Evolutionary conservation across 2,329 filamentous ascomycete genomes (phyloP), one percentile per base, ranked within the genome.

Genomic region (Botrytis medusae): DNA sequence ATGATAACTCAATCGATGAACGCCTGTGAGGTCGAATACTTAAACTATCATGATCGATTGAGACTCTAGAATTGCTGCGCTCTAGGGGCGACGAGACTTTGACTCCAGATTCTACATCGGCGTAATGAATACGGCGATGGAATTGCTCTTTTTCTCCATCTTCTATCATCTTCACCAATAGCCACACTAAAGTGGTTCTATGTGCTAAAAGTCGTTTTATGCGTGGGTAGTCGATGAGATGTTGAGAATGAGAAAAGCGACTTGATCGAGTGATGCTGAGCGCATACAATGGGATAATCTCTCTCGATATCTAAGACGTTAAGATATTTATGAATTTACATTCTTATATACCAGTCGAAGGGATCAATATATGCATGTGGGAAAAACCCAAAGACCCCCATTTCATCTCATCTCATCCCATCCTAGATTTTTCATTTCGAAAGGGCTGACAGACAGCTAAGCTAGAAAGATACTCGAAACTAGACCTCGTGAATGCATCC

Each of bases 1-100:
- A 79, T 0, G 81, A 77, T 4, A 82, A 82, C 69, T 85, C 83
- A 51, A 85, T 81, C 1, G 74, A 76, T 42, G 34, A 42, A 9
- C 25, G 25, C 20, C 48, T 42, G 8, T 65, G 48, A 32, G 48
- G n/a, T 32, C 65, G 48, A 57, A 68, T 42, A 9, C 37, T 68
- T 22, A 57, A n/a, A 42, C 65, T 42, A 68, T 57, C 48, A 29
- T 32, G 65, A 42, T 68, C 65, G 9, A 7, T 18, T 42, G 34
- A 57, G n/a, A 20, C n/a, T n/a, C 48, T 68, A 8, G 65, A 67
- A n/a, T 57, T 68, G 10, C 34, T 32, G 9, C 65, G 65, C 48
- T 68, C n/a, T 5, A 57, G 8, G n/a, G 48, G 48, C 9, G n/a
- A 25, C 1, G 48, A 57, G 18, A 16, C 18, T 42, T 57, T 68